Evolutionary conservation across 331 rosid genomes (phyloP).

Genomic region (Dryas integrifolia): DNA sequence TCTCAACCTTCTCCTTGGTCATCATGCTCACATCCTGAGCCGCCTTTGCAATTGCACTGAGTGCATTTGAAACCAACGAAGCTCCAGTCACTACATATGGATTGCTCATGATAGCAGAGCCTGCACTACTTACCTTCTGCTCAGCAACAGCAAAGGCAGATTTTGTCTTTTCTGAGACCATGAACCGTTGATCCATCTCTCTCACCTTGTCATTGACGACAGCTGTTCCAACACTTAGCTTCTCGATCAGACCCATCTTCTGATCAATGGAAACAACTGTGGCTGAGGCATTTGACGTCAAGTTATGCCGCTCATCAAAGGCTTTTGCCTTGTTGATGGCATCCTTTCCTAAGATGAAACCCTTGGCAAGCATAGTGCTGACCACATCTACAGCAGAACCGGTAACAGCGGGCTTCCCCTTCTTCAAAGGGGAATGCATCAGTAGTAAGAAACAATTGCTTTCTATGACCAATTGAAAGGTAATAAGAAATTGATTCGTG

Average conservation of each 20-base stretch:
- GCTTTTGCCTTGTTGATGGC: slow-evolving; percentile 68
- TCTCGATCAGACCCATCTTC: slow-evolving; percentile 64
- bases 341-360: slow-evolving; percentile 76
- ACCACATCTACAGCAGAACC: slow-evolving; percentile 56
- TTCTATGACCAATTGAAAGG: not conserved
- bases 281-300: slow-evolving; percentile 68
- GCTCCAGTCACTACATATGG: slow-evolving; percentile 58
- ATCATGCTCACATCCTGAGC: slow-evolving; percentile 59
- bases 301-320: slow-evolving; percentile 64
- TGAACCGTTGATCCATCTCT: slow-evolving; percentile 66
- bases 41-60: slow-evolving; percentile 62
- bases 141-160: slow-evolving; percentile 68
- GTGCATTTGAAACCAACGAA: slow-evolving; percentile 69
- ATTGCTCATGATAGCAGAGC: slow-evolving; percentile 71
- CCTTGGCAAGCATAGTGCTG: slow-evolving; percentile 84
- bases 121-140: slow-evolving; percentile 71
- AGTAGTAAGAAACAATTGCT: not conserved
- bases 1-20: slow-evolving; percentile 79
- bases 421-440: slow-evolving; percentile 24
- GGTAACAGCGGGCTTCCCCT: slow-evolving; percentile 35
- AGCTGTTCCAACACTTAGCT: slow-evolving; percentile 61
- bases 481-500: not conserved
- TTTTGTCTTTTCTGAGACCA: slow-evolving; percentile 60
- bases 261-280: slow-evolving; percentile 63
- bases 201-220: slow-evolving; percentile 65